Percentiles rank a stretch among this genome's conserved stretches.
Conservation (phyloP, 495 filamentous ascomycete species). For the Xylona heveae region DNA sequence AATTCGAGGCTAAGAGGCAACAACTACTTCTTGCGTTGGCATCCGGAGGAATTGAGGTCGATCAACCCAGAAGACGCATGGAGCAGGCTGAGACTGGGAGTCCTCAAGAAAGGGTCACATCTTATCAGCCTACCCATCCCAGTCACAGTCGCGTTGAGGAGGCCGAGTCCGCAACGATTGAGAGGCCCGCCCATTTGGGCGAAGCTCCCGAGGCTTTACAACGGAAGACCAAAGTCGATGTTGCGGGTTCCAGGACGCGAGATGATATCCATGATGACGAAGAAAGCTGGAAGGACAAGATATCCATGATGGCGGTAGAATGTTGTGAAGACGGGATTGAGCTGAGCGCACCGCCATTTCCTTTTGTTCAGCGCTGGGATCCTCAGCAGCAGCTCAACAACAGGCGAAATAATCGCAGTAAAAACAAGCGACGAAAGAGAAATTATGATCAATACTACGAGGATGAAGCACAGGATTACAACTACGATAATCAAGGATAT, state of each 20-base stretch:
- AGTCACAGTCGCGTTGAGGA: no score
- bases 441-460: conserved; percentile 12
- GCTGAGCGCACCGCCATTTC: conserved; percentile 66
- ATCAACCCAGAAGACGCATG: conserved; percentile 3
- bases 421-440: conserved; percentile 31
- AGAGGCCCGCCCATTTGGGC: no score
- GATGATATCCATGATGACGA: conserved; percentile 12
- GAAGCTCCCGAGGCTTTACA: no score
- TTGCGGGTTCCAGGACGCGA: no score
- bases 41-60: conserved; percentile 29
- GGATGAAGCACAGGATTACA: conserved; percentile 12
- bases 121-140: not conserved
- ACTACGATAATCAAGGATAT: conserved; percentile 14
- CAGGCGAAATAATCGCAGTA: conserved; percentile 29
- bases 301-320: conserved; percentile 58
- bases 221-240: no score
- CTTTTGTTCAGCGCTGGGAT: conserved; percentile 81
- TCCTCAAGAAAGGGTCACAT: conserved; percentile 1
- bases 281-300: conserved; percentile 49
- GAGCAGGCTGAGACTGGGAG: not conserved
- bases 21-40: conserved; percentile 27
- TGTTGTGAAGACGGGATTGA: conserved; percentile 54
- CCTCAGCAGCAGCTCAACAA: conserved; percentile 32
- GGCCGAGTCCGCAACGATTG: no score
- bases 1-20: conserved; percentile 28